Conservation (phyloP, 352 stramenopile genomes). For the Phytopythium vexans region DNA sequence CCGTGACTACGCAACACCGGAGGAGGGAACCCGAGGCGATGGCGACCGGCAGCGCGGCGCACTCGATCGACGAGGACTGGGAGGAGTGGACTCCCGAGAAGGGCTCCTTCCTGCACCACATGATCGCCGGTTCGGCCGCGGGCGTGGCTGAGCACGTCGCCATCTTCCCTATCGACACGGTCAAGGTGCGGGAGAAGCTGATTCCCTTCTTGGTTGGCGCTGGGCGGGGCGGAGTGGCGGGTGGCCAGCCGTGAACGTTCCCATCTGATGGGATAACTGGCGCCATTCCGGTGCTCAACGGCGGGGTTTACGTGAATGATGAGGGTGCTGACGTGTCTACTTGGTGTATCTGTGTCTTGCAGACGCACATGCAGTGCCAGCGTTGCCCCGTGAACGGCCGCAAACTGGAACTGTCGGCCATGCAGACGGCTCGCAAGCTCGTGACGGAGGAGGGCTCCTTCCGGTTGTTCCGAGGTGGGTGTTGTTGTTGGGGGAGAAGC, state of each 20-base stretch:
- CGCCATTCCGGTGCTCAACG: background rate
- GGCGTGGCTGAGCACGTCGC: conserved; percentile 97
- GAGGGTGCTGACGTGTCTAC: background rate
- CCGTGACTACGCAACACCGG: too few species aligned
- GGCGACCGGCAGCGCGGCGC: conserved; percentile 2
- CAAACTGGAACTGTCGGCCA: conserved; percentile 49
- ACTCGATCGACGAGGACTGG: conserved; percentile 83
- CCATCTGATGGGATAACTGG: too few species aligned
- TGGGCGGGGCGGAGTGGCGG: too few species aligned
- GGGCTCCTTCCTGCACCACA: conserved; percentile 94
- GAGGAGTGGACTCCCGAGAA: conserved; percentile 93
- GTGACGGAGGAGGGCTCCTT: conserved; percentile 63
- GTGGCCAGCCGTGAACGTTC: too few species aligned
- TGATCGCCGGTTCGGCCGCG: conserved; percentile 92
- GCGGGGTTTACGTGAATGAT: background rate
- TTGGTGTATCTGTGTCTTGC: conserved; percentile 18
- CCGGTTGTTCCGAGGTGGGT: conserved; percentile 89
- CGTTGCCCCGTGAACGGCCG: conserved; percentile 67
- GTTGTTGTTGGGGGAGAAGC: conserved; percentile 1
- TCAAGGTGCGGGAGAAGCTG: conserved; percentile 47
- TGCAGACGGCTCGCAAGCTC: conserved; percentile 59
- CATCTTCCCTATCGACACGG: conserved; percentile 95
- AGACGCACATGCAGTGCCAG: conserved; percentile 97
- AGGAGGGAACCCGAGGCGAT: background rate
- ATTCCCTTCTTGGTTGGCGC: background rate